Evolutionary conservation across 495 filamentous ascomycete species (phyloP).

Genomic region (Podospora anserina): DNA sequence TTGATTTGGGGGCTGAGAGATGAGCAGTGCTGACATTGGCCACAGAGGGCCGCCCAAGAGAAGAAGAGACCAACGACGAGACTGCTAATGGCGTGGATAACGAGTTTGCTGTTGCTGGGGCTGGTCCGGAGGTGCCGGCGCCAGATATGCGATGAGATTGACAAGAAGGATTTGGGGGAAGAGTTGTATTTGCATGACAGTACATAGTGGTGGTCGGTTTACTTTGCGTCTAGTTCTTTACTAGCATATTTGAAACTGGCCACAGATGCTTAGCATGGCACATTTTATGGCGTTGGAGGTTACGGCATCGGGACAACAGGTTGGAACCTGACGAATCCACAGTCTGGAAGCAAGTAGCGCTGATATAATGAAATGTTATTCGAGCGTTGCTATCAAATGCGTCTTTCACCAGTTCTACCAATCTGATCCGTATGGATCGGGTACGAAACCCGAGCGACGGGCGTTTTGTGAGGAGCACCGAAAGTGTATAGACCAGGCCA

Average conservation of each 20-base stretch:
- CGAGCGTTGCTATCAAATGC: not conserved
- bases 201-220: not conserved
- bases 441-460: not conserved
- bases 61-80: conserved; percentile 30
- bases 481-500: not conserved
- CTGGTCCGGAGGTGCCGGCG: conserved; percentile 21
- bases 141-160: conserved; percentile 34
- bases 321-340: too few species aligned
- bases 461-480: not conserved
- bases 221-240: not conserved
- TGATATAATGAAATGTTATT: not conserved
- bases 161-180: not conserved
- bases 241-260: not conserved
- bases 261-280: not conserved
- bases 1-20: not conserved
- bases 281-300: not conserved
- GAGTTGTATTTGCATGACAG: not conserved
- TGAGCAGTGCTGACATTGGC: conserved; percentile 10
- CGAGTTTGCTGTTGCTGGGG: conserved; percentile 51
- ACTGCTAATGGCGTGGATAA: conserved; percentile 49
- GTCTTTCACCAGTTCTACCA: too few species aligned
- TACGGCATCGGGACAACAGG: not conserved
- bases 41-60: conserved; percentile 39
- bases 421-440: not conserved
- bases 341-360: not conserved